These are phyloP conservation scores for Glaciozyma martinii DNA, from an alignment of 768 basidiomycete genomes.

Conservation along the genomic window DNA sequence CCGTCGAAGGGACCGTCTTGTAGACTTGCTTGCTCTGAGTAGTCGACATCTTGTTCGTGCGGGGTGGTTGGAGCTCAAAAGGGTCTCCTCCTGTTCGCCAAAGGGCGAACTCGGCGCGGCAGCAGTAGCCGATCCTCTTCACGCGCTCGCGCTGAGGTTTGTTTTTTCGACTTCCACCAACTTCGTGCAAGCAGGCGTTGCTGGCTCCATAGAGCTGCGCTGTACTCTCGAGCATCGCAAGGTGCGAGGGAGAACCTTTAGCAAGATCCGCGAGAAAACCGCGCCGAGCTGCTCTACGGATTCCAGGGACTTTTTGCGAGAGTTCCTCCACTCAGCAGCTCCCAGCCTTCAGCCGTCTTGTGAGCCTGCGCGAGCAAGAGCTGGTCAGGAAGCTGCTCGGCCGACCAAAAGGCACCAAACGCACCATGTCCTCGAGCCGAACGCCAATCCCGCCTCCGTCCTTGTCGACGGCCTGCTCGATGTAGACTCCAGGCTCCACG, in stretches of 20 bases:
- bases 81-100: no score
- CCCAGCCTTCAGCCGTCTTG: slow-evolving; percentile 14
- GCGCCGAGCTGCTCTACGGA: neutral
- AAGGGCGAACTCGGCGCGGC: no score
- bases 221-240: no score
- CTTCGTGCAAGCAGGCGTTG: no score
- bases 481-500: slow-evolving; percentile 21
- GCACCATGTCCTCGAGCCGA: slow-evolving; percentile 20
- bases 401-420: no score
- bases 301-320: slow-evolving; percentile 2
- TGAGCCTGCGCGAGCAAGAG: no score
- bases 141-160: no score
- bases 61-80: neutral
- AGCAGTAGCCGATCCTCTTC: no score
- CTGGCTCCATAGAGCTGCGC: no score
- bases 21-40: slow-evolving; percentile 6
- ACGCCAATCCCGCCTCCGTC: slow-evolving; percentile 10
- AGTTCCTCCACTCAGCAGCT: slow-evolving; percentile 1
- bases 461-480: neutral
- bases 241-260: no score
- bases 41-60: neutral
- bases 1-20: slow-evolving; percentile 21
- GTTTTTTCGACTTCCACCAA: no score
- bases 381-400: no score
- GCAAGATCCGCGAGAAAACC: neutral